A percentile compares a stretch with the other conserved stretches of the same genome.
phyloP scores from a whole-genome alignment of 2,329 filamentous ascomycete species.

The Venturia pyrina region DNA sequence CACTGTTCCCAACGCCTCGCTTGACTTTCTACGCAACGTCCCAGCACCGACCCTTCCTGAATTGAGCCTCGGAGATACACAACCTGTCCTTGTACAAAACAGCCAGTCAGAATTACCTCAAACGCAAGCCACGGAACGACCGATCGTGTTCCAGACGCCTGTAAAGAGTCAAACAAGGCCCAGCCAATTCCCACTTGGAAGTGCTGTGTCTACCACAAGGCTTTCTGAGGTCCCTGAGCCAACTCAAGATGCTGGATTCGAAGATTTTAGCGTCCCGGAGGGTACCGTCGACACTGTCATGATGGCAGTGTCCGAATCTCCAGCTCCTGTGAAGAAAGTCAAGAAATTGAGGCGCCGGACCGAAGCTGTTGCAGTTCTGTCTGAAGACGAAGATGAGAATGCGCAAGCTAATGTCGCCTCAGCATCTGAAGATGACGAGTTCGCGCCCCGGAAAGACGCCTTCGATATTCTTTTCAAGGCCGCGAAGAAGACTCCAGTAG shows the following conservation, averaged over 20 bases:
- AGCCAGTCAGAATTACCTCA: constrained; percentile 5
- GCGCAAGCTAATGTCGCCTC: constrained; percentile 2
- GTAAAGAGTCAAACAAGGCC: background rate
- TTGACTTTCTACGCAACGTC: constrained; percentile 24
- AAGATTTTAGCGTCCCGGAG: constrained; percentile 50
- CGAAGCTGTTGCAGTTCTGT: constrained; percentile 29
- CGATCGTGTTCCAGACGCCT: background rate
- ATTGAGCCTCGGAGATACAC: constrained; percentile 2
- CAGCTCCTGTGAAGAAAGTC: constrained; percentile 48
- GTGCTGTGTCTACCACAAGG: constrained; percentile 42
- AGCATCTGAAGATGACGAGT: constrained; percentile 1
- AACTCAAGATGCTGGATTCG: constrained; percentile 73
- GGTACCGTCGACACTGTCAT: constrained; percentile 66
- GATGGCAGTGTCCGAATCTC: constrained; percentile 50
- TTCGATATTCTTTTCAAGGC: constrained; percentile 36
- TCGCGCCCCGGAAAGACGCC: background rate
- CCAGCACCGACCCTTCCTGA: constrained; percentile 21
- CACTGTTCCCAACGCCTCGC: constrained; percentile 15
- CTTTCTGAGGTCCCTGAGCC: constrained; percentile 61
- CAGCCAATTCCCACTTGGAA: background rate
- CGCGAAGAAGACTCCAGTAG: constrained; percentile 52
- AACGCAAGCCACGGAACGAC: background rate
- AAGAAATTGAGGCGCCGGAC: constrained; percentile 37
- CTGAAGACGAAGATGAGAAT: constrained; percentile 33
- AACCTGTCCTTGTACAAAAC: constrained; percentile 1